These are phyloP conservation scores for Beauveria caledonica DNA, from an alignment of 2,329 filamentous ascomycete genomes.

Conservation along the genomic window DNA sequence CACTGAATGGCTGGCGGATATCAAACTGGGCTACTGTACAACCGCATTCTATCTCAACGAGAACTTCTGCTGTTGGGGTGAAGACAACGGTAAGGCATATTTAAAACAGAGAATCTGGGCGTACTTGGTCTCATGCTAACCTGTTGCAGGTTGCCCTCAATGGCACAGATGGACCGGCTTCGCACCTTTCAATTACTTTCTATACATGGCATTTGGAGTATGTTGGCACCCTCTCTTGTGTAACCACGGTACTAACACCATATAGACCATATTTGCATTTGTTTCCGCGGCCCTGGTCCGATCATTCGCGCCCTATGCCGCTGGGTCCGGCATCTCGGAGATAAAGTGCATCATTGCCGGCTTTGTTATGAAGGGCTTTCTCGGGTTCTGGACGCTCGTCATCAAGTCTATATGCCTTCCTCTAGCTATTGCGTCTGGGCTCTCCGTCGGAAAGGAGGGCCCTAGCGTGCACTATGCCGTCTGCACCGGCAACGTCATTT, in stretches of 20 bases:
- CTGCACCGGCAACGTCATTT: slow-evolving; percentile 94
- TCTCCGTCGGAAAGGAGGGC: slow-evolving; percentile 94
- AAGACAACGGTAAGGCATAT: slow-evolving; percentile 59
- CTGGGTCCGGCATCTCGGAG: slow-evolving; percentile 93
- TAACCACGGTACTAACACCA: not conserved
- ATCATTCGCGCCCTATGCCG: slow-evolving; percentile 88
- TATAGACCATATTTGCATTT: slow-evolving; percentile 67
- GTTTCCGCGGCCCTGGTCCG: slow-evolving; percentile 79
- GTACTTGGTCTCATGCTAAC: slow-evolving; percentile 15
- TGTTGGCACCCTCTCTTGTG: slow-evolving; percentile 16
- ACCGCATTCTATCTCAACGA: slow-evolving; percentile 97
- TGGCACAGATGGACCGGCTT: slow-evolving; percentile 87
- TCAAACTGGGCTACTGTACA: slow-evolving; percentile 92
- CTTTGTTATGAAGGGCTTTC: slow-evolving; percentile 98
- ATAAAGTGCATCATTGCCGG: slow-evolving; percentile 99
- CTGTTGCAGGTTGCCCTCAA: slow-evolving; percentile 61
- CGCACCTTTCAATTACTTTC: slow-evolving; percentile 68
- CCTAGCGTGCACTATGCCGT: slow-evolving; percentile 99
- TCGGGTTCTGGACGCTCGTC: slow-evolving; percentile 81
- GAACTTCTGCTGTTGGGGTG: slow-evolving; percentile 96
- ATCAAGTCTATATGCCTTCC: slow-evolving; percentile 93
- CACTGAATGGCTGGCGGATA: slow-evolving; percentile 92
- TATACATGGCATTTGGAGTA: slow-evolving; percentile 83
- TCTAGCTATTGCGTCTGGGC: slow-evolving; percentile 83
- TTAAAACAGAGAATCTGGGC: not conserved